Evolutionary conservation across 257 asterid species (phyloP).

Genomic region (Solanum dulcamara): DNA sequence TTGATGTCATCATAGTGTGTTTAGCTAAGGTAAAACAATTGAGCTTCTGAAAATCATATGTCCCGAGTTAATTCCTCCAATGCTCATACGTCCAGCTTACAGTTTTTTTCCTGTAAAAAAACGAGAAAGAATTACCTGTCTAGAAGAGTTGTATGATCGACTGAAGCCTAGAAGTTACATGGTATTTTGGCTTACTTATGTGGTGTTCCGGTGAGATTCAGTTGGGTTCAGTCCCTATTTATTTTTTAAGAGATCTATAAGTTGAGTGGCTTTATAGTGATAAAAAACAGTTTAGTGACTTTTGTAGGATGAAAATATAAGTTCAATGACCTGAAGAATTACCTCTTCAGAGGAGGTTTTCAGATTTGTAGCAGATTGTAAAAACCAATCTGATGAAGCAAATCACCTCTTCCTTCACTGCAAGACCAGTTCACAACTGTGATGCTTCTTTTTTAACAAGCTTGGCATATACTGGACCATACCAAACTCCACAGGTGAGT

Average conservation of each 20-base stretch:
- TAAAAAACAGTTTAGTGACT: too few species aligned
- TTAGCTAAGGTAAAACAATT: background rate
- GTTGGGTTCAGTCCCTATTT: too few species aligned
- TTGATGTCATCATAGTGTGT: background rate
- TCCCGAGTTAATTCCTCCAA: background rate
- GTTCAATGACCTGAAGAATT: background rate
- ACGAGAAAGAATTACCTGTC: background rate
- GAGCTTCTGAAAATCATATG: background rate
- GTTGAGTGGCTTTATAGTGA: too few species aligned
- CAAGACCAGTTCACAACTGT: too few species aligned
- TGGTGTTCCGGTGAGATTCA: background rate
- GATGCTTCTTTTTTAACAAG: too few species aligned
- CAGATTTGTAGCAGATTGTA: too few species aligned
- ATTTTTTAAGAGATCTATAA: too few species aligned
- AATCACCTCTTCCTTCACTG: too few species aligned
- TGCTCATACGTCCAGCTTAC: background rate
- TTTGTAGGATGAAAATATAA: background rate
- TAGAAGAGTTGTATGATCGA: background rate
- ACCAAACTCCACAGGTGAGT: background rate
- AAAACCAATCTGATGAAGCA: too few species aligned
- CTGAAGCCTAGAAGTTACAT: background rate
- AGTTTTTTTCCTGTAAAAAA: background rate
- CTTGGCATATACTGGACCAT: background rate
- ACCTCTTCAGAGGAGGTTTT: too few species aligned
- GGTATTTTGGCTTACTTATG: background rate